phyloP scores from a whole-genome alignment of 202 grass and related monocot species.

The Cymbopogon flexuosus region DNA sequence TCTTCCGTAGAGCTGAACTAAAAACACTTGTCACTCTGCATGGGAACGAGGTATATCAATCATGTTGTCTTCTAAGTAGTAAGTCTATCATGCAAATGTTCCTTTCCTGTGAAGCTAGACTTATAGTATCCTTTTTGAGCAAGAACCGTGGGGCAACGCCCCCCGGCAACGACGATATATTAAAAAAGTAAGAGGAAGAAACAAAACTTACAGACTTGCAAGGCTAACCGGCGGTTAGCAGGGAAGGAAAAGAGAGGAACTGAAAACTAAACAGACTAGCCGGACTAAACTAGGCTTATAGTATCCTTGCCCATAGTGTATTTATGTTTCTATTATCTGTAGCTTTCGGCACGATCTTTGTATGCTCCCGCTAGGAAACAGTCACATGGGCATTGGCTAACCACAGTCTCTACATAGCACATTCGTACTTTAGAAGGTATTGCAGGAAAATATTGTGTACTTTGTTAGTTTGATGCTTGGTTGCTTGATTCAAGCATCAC shows the following conservation, averaged over 20 bases:
- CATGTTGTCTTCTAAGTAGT: slow-evolving; percentile 1
- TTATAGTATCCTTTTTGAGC: no score
- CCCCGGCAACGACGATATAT: no score
- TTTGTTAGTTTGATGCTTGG: neutral
- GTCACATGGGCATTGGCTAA: neutral
- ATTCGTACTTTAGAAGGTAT: neutral
- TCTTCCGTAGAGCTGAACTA: slow-evolving; percentile 86
- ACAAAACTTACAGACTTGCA: no score
- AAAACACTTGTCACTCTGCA: slow-evolving; percentile 93
- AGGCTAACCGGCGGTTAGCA: no score
- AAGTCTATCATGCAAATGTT: neutral
- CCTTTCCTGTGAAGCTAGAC: neutral
- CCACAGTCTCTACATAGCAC: neutral
- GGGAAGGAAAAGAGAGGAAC: no score
- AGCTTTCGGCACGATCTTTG: neutral
- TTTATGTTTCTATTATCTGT: neutral
- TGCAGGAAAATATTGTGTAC: neutral
- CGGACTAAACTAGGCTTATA: neutral
- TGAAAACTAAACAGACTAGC: no score
- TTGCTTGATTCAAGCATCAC: neutral
- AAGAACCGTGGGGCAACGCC: no score
- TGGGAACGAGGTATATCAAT: slow-evolving; percentile 70
- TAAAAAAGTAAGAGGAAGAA: no score
- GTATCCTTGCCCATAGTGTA: neutral
- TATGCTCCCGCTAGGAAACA: neutral